A percentile compares a stretch with the other conserved stretches of the same genome.
Evolutionary conservation across 331 rosid genomes (phyloP).

Genomic region (Phaseolus coccineus): DNA sequence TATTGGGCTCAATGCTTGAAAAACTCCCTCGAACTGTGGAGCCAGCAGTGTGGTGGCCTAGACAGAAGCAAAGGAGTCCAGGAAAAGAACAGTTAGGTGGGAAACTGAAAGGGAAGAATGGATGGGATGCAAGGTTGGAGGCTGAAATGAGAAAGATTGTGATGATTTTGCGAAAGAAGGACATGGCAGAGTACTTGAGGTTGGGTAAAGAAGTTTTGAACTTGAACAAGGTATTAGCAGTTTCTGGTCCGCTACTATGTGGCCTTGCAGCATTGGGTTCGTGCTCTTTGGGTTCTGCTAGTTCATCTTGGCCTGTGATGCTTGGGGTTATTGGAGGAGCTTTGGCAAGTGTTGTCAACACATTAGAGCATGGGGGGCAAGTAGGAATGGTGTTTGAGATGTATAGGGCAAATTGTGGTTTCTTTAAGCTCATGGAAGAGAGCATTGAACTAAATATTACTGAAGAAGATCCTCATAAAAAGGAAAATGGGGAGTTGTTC

Average conservation of each 20-base stretch:
- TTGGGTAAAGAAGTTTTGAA: slow-evolving; percentile 42
- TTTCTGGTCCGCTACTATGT: slow-evolving; percentile 52
- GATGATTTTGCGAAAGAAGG: slow-evolving; percentile 46
- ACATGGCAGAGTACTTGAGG: slow-evolving; percentile 45
- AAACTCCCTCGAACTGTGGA: slow-evolving; percentile 50
- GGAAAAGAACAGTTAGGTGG: slow-evolving; percentile 20
- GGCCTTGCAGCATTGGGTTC: slow-evolving; percentile 56
- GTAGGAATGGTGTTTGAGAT: slow-evolving; percentile 62
- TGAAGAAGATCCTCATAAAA: slow-evolving; percentile 42
- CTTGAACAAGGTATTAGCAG: slow-evolving; percentile 47
- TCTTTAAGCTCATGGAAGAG: slow-evolving; percentile 57
- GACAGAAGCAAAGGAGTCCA: slow-evolving; percentile 1
- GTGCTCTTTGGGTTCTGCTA: slow-evolving; percentile 44
- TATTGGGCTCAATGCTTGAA: slow-evolving; percentile 58
- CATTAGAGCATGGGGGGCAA: slow-evolving; percentile 66
- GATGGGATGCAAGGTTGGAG: slow-evolving; percentile 54
- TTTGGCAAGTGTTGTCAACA: slow-evolving; percentile 55
- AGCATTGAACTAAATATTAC: slow-evolving; percentile 40
- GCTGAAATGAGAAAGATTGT: slow-evolving; percentile 51
- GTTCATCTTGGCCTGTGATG: slow-evolving; percentile 49
- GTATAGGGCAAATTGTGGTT: slow-evolving; percentile 50
- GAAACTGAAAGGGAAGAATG: slow-evolving; percentile 39
- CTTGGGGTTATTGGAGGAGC: slow-evolving; percentile 52
- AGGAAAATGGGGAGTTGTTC: slow-evolving; percentile 57
- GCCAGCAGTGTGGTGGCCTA: slow-evolving; percentile 66